Conservation (phyloP, 129 eudicot genomes). For the Pulicaria dysenterica region DNA sequence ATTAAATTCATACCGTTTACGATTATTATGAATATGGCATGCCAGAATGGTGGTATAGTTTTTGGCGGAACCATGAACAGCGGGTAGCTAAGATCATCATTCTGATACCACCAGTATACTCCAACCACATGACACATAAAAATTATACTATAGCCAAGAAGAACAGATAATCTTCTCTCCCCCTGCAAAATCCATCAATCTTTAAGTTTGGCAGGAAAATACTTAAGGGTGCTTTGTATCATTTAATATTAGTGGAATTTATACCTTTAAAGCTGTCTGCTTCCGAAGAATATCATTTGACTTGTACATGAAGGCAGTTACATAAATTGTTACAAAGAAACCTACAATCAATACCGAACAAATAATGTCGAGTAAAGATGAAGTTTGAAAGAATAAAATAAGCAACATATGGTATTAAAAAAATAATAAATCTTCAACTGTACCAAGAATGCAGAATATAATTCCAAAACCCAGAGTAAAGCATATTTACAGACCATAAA, state of each 20-base stretch:
- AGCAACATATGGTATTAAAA: slow-evolving; percentile 12
- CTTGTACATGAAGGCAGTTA: slow-evolving; percentile 79
- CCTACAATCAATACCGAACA: slow-evolving; percentile 47
- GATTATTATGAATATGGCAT: slow-evolving; percentile 66
- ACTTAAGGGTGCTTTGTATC: slow-evolving; percentile 13
- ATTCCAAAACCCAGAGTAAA: background rate
- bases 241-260: background rate
- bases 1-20: slow-evolving; percentile 81
- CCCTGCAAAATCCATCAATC: slow-evolving; percentile 52
- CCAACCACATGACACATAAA: slow-evolving; percentile 72
- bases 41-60: slow-evolving; percentile 86
- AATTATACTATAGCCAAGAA: slow-evolving; percentile 53
- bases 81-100: slow-evolving; percentile 65
- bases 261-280: slow-evolving; percentile 73
- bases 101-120: slow-evolving; percentile 71
- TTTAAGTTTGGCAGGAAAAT: background rate
- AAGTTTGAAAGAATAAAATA: slow-evolving; percentile 2
- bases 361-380: background rate
- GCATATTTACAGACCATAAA: slow-evolving; percentile 7
- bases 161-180: slow-evolving; percentile 64
- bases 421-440: background rate
- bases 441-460: slow-evolving; percentile 2
- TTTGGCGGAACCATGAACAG: slow-evolving; percentile 81
- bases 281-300: slow-evolving; percentile 80
- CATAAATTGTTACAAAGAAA: slow-evolving; percentile 67